Percentiles rank a stretch among this genome's conserved stretches.
phyloP scores from a whole-genome alignment of 2,329 filamentous ascomycete genomes.

The Leptographium galeiforme region DNA sequence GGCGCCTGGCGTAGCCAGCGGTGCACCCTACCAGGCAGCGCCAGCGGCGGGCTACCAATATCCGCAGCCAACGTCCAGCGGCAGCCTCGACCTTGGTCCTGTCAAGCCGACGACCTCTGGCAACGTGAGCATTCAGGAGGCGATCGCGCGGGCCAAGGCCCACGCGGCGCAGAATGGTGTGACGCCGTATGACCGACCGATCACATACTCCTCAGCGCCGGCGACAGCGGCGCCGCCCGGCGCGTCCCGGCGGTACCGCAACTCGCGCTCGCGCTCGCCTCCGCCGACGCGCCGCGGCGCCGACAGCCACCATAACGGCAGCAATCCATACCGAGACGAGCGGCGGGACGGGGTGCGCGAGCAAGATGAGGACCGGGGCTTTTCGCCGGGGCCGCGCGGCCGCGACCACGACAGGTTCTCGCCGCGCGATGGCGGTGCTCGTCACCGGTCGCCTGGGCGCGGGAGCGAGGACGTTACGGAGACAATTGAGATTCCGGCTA shows the following conservation, averaged over 20 bases:
- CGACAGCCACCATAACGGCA: slow-evolving; percentile 30
- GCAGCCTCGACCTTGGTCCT: slow-evolving; percentile 63
- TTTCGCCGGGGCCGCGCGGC: slow-evolving; percentile 17
- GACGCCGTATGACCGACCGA: slow-evolving; percentile 44
- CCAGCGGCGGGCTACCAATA: slow-evolving; percentile 13
- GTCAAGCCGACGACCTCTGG: slow-evolving; percentile 71
- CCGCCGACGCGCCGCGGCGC: slow-evolving; percentile 48
- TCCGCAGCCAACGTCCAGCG: slow-evolving; percentile 58
- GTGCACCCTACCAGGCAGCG: slow-evolving; percentile 3
- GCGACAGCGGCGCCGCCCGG: background rate
- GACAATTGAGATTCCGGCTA: slow-evolving; percentile 75
- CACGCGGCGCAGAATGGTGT: slow-evolving; percentile 71
- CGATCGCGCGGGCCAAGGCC: slow-evolving; percentile 71
- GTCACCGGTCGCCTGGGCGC: slow-evolving; percentile 9
- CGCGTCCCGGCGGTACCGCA: slow-evolving; percentile 41
- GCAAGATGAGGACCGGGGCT: slow-evolving; percentile 21
- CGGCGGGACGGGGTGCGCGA: slow-evolving; percentile 32
- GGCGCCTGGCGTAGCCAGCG: slow-evolving; percentile 2
- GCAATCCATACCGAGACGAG: slow-evolving; percentile 45
- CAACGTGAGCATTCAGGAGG: slow-evolving; percentile 71
- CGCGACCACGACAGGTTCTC: slow-evolving; percentile 37
- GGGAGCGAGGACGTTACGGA: slow-evolving; percentile 55
- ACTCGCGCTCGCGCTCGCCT: slow-evolving; percentile 62
- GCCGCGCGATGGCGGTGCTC: slow-evolving; percentile 34
- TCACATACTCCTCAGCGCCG: slow-evolving; percentile 29